Evolutionary conservation across 2,329 filamentous ascomycete species (phyloP), one percentile per base, ranked within the genome.

Genomic region (Fonsecaea erecta): DNA sequence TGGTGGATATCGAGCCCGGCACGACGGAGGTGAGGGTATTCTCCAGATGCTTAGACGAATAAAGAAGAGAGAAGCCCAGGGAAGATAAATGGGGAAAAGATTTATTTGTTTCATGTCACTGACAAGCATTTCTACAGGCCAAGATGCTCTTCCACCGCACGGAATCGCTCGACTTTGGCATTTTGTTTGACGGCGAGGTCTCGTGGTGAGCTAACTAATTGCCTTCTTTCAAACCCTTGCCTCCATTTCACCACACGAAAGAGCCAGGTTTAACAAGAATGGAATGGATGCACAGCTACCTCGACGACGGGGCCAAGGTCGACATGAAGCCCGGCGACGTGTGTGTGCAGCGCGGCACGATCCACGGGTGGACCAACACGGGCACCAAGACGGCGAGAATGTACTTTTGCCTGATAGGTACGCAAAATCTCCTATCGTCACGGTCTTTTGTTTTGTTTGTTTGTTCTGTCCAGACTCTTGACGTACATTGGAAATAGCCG

Each of bases 341-440:
- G 46, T 71, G 68, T 24, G 68, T 73, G 8, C 72, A 73, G 60
- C 65, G 72, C 11, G 70, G 70, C 37, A 73, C 72, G n/a, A 73
- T 73, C 16, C 72, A 74, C 53, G 63, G 70, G 9, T 74, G 72
- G 72, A 70, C 67, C 18, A 74, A 74, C 57, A 62, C 54, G 30
- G 46, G 62, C 5, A 46, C 63, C 14, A 65, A 68, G 51, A 60
- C 63, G 1, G 71, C 65, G 12, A 60, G 72, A 26, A 62, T 74
- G 35, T 68, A 71, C 48, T 74, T 74, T 60, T 52, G 70, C 26
- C 53, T 72, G 63, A 57, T 61, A 2, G 61, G 61, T 58, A 43
- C 32, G 57, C 18, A 6, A 11, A 16, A 8, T n/a, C n/a, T n/a
- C n/a, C n/a, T n/a, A 1, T 40, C 35, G 3, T 3, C 28, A 3